A percentile compares a stretch with the other conserved stretches of the same genome.
Conservation (phyloP, 768 basidiomycete species). For the Kwoniella mangroviensis region DNA sequence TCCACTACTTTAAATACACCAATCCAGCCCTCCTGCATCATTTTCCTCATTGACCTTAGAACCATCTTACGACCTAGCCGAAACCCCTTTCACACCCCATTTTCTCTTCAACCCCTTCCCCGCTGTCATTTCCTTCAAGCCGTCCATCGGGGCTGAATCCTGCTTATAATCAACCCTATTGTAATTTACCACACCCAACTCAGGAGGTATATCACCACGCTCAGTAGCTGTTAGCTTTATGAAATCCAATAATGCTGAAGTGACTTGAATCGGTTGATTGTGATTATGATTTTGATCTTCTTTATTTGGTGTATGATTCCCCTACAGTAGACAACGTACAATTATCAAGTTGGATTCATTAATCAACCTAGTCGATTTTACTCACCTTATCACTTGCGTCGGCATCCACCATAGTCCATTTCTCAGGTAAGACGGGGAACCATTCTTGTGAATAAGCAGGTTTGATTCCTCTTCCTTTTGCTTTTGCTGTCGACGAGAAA, state of each 20-base stretch:
- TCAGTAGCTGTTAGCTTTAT: constrained; percentile 46
- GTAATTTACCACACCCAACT: constrained; percentile 52
- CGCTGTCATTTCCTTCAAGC: neutral
- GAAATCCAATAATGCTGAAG: constrained; percentile 43
- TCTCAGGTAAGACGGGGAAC: constrained; percentile 35
- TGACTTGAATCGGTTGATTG: constrained; percentile 27
- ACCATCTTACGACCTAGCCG: constrained; percentile 5
- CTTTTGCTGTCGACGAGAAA: constrained; percentile 9
- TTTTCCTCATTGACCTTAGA: neutral
- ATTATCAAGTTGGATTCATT: neutral
- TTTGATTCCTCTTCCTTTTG: constrained; percentile 14
- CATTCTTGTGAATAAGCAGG: constrained; percentile 35
- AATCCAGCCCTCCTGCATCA: neutral
- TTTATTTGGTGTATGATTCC: neutral
- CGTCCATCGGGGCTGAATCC: neutral
- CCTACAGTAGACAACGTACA: neutral
- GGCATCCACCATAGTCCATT: constrained; percentile 32
- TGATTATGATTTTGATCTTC: too few relatives aligned
- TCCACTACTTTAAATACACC: neutral
- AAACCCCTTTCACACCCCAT: constrained; percentile 30
- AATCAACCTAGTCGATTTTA: neutral
- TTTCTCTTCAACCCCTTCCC: constrained; percentile 26
- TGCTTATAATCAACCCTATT: constrained; percentile 3
- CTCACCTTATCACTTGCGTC: neutral
- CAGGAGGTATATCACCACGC: constrained; percentile 46